Evolutionary conservation across 805 yeast species (phyloP).

Genomic region (Saccharomycopsis fibuligera): DNA sequence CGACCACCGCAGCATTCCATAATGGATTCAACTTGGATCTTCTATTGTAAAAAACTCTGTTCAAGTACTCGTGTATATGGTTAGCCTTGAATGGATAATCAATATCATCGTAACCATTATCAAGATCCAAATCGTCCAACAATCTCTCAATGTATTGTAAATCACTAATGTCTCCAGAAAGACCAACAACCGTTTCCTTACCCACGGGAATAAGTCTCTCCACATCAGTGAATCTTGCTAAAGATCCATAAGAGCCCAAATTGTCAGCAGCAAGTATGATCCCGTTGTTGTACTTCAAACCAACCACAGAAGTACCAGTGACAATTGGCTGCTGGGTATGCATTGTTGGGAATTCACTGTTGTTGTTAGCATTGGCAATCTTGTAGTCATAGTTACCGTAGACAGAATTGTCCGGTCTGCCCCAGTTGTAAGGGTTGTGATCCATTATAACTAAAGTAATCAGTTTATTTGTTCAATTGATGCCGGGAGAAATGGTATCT

Average conservation of each 20-base stretch:
- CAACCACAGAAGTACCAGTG: slow-evolving; percentile 94
- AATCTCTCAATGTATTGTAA: slow-evolving; percentile 74
- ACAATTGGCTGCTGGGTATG: slow-evolving; percentile 92
- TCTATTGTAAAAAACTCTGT: slow-evolving; percentile 78
- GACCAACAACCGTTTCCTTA: slow-evolving; percentile 78
- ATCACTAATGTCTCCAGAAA: slow-evolving; percentile 93
- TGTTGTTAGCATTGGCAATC: slow-evolving; percentile 56
- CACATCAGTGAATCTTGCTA: slow-evolving; percentile 76
- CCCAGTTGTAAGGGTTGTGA: slow-evolving; percentile 95
- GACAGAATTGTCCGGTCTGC: slow-evolving; percentile 77
- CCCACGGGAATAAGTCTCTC: slow-evolving; percentile 87
- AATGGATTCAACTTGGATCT: slow-evolving; percentile 92
- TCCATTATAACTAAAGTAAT: slow-evolving; percentile 75
- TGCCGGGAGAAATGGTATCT: too few relatives aligned
- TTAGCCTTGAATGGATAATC: slow-evolving; percentile 59
- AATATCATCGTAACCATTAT: slow-evolving; percentile 68
- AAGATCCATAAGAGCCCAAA: slow-evolving; percentile 87
- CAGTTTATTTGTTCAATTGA: too few relatives aligned
- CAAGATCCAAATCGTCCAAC: slow-evolving; percentile 72
- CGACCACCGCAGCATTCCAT: slow-evolving; percentile 92
- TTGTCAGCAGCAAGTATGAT: slow-evolving; percentile 93
- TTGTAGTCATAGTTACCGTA: slow-evolving; percentile 76
- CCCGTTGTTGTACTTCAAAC: slow-evolving; percentile 85
- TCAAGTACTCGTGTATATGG: slow-evolving; percentile 80
- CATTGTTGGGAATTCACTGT: slow-evolving; percentile 55